Evolutionary conservation across 2,329 filamentous ascomycete genomes (phyloP).

Genomic region (Ophiobolus disseminans): DNA sequence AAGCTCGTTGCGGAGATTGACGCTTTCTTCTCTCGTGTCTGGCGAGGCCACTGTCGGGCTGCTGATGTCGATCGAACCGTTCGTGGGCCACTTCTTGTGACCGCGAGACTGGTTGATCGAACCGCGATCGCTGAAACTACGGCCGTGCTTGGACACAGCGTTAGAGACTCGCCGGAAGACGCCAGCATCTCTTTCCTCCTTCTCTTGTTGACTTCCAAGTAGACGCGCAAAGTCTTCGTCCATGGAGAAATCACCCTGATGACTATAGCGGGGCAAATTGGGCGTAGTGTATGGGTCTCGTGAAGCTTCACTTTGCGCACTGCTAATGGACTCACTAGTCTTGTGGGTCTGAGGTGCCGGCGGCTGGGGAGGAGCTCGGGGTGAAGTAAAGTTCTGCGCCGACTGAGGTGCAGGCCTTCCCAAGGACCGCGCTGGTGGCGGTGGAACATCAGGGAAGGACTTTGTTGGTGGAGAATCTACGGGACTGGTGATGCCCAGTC

Average conservation of each 20-base stretch:
- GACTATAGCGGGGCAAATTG: constrained; percentile 63
- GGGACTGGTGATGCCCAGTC: constrained; percentile 51
- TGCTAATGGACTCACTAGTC: constrained; percentile 54
- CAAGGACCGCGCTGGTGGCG: constrained; percentile 55
- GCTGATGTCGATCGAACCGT: constrained; percentile 63
- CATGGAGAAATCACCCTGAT: constrained; percentile 87
- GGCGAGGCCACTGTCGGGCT: constrained; percentile 73
- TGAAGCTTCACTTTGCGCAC: constrained; percentile 51
- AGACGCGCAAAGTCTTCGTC: constrained; percentile 96
- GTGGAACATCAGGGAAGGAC: constrained; percentile 52
- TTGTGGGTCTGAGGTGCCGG: constrained; percentile 50
- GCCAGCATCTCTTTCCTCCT: constrained; percentile 48
- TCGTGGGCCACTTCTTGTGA: constrained; percentile 52
- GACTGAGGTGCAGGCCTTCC: constrained; percentile 53
- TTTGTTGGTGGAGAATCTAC: constrained; percentile 52
- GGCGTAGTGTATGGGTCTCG: constrained; percentile 32
- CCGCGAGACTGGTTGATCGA: constrained; percentile 44
- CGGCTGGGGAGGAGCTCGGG: constrained; percentile 54
- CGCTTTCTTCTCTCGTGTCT: constrained; percentile 54
- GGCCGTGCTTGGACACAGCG: constrained; percentile 83
- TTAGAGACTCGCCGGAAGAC: constrained; percentile 91
- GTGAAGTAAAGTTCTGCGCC: constrained; percentile 53
- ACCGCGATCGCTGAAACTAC: constrained; percentile 76
- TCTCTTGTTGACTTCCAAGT: constrained; percentile 72
- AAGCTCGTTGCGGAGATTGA: constrained; percentile 71